Conservation (phyloP, 257 asterid genomes). For the Galeopsis tetrahit region DNA sequence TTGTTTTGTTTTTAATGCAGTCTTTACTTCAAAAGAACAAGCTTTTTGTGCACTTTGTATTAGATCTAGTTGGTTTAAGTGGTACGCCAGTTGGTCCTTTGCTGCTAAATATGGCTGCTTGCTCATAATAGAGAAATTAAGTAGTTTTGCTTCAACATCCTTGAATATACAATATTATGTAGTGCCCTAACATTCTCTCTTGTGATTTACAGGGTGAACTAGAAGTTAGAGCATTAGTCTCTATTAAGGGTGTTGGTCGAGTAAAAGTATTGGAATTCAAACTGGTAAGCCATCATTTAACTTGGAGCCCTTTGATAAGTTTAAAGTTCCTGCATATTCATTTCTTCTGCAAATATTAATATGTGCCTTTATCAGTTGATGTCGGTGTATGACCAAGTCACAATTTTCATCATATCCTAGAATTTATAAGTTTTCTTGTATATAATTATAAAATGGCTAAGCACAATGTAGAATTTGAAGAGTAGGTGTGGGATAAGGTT, state of each 20-base stretch:
- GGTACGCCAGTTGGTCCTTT: slow-evolving; percentile 62
- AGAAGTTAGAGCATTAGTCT: slow-evolving; percentile 76
- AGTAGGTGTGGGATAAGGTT: not conserved
- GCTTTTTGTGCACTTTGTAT: slow-evolving; percentile 75
- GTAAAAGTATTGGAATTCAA: slow-evolving; percentile 60
- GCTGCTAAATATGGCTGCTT: slow-evolving; percentile 79
- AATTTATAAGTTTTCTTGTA: not conserved
- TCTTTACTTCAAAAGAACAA: slow-evolving; percentile 60
- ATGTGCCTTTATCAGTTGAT: not conserved
- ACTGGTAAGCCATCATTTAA: slow-evolving; percentile 49
- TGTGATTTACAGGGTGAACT: slow-evolving; percentile 59
- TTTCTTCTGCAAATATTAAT: not conserved
- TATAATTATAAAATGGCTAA: slow-evolving; percentile 6
- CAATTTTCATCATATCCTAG: too few species aligned
- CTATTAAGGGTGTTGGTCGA: slow-evolving; percentile 79
- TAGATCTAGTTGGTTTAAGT: slow-evolving; percentile 66
- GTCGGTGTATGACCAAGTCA: too few species aligned
- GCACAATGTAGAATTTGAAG: not conserved
- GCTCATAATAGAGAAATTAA: slow-evolving; percentile 76
- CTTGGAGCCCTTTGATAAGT: slow-evolving; percentile 2
- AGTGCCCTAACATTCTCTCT: slow-evolving; percentile 27
- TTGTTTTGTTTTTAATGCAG: slow-evolving; percentile 40
- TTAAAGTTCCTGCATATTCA: slow-evolving; percentile 8
- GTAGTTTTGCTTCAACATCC: slow-evolving; percentile 31
- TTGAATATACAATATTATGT: slow-evolving; percentile 13